Base-by-base conservation (phyloP, 2,329 filamentous ascomycete species). In the Aureobasidium mangrovei region DNA sequence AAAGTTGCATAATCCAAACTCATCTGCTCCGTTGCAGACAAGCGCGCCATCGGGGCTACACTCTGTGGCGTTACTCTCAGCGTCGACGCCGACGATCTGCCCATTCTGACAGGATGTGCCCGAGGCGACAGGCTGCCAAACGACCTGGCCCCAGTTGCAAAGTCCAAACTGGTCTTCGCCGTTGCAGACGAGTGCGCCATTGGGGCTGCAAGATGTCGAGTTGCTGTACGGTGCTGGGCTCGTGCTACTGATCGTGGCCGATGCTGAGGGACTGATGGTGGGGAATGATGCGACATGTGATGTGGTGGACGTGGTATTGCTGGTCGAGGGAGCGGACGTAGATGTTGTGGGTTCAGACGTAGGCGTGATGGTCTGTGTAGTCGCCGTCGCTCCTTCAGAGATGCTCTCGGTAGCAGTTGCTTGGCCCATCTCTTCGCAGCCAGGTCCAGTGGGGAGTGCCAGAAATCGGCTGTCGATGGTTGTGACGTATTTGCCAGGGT, bases 401-500 rank as follows among this genome's bases (percentile, higher is more conserved):
- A 42, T 35, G 33, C 55, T 41, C n/a, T 54, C 42, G 18, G 59
- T 58, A 32, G 59, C 60, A 12, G 57, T 60, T 10, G 38, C 31
- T 32, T 49, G 53, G 10, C 53, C 12, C 28, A 42, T 12, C 4
- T 62, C 63, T 8, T 59, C 57, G 55, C 62, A 65, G 8, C 52
- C 46, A 7, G 56, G 29, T 10, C 61, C 63, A 18, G 56, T 58
- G 3, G 60, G 57, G 3, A 54, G 56, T 8, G 45, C 53, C 4
- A 55, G 47, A 28, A 43, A 54, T 38, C 43, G 46, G 6, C 33
- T 42, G 29, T 43, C 41, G 54, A 31, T 44, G 6, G 33, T 51
- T 31, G 83, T 76, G 3, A 82, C 73, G 2, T 75, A 77, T 1
- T 73, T 58, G 46, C 88, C 88, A 0, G 86, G 79, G 60, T 86